Base-by-base conservation (phyloP, 2,329 filamentous ascomycete species). In the Amphichorda felina region DNA sequence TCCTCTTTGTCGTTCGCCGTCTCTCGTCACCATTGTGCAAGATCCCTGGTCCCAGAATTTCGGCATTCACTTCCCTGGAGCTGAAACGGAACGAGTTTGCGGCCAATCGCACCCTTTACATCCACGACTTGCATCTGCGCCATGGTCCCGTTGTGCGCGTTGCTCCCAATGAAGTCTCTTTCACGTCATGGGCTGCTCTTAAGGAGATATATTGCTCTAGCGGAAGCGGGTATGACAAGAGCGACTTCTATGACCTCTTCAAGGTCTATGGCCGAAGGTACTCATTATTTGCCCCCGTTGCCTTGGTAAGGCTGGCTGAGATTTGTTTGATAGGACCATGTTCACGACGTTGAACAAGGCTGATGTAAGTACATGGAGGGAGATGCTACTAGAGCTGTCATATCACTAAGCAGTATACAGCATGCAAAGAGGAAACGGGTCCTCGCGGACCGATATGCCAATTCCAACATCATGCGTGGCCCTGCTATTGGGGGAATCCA, bases 381-480 rank as follows among this genome's bases (percentile, higher is more conserved):
- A n/a, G n/a, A n/a, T n/a, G n/a, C n/a, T n/a, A n/a, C n/a, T n/a
- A n/a, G n/a, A n/a, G n/a, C n/a, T n/a, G n/a, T n/a, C n/a, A n/a
- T n/a, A n/a, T n/a, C n/a, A n/a, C n/a, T n/a, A n/a, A n/a, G n/a
- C n/a, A n/a, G n/a, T 7, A 11, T 28, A 8, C 34, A 79, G 70
- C 79, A 83, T 47, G 72, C 70, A 21, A 70, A 67, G 42, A 66
- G 75, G 40, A 80, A 76, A 48, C 65, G 75, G 19, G 59, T 78
- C 33, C 61, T 82, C 30, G 77, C 77, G 2, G 75, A 81, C 46
- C 64, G 75, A 21, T 83, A 83, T 50, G 72, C 78, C 21, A 82
- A 82, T 53, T 74, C 70, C 36, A 82, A 80, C 47, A 60, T 82
- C 34, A 66, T 80, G 56, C 68, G 68, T 21, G 50, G 65, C 4